Evolutionary conservation across 495 filamentous ascomycete genomes (phyloP).

Genomic region (Tuber magnatum): DNA sequence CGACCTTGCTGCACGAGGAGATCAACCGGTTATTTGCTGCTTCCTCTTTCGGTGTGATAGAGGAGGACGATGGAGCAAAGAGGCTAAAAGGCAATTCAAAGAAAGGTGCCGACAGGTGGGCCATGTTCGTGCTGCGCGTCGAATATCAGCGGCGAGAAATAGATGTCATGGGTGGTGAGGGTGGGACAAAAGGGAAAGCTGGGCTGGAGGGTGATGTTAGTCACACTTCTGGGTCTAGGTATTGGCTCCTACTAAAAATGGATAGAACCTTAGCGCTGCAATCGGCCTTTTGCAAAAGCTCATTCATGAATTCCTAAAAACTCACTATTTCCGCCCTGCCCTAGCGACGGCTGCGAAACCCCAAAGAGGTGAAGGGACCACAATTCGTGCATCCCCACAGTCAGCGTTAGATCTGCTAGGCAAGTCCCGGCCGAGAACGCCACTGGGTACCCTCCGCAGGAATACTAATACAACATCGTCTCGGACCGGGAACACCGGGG

Average conservation of each 20-base stretch:
- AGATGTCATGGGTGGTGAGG: conserved; percentile 34
- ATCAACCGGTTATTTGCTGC: conserved; percentile 68
- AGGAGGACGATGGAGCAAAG: conserved; percentile 46
- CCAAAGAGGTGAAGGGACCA: background rate
- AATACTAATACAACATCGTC: conserved; percentile 2
- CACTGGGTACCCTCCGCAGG: conserved; percentile 9
- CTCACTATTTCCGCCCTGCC: conserved; percentile 57
- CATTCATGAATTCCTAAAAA: conserved; percentile 59
- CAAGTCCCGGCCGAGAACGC: conserved; percentile 11
- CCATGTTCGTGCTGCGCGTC: conserved; percentile 85
- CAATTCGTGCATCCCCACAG: background rate
- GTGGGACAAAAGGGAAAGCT: conserved; percentile 37
- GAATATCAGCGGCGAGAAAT: conserved; percentile 39
- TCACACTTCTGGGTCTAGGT: background rate
- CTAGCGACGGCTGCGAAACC: conserved; percentile 17
- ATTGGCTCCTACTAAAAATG: conserved; percentile 23
- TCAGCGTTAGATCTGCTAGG: background rate
- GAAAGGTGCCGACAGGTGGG: conserved; percentile 73
- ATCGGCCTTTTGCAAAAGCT: conserved; percentile 58
- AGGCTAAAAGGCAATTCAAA: conserved; percentile 45
- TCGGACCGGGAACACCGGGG: background rate
- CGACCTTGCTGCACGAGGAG: conserved; percentile 67
- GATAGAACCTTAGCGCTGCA: conserved; percentile 45
- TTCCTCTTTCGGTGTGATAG: conserved; percentile 68
- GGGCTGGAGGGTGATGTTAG: conserved; percentile 34